phyloP scores from a whole-genome alignment of 805 yeast species.

The Saturnispora ahearnii region DNA sequence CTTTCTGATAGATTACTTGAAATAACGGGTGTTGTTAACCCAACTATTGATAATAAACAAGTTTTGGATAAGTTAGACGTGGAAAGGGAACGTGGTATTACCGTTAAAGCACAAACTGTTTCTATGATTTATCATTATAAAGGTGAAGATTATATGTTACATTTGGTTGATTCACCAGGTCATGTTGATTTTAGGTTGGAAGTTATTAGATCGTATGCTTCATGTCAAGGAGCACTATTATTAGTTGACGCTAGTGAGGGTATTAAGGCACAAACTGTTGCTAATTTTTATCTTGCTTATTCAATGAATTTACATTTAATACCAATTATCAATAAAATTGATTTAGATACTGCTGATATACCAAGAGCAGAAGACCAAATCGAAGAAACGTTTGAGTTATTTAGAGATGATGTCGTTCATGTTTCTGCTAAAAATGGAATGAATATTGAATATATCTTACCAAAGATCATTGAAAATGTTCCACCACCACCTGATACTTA shows the following conservation, averaged over 20 bases:
- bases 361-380: conserved; percentile 76
- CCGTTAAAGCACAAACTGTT: conserved; percentile 95
- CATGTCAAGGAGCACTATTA: conserved; percentile 89
- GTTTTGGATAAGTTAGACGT: conserved; percentile 89
- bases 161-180: conserved; percentile 95
- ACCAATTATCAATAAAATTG: conserved; percentile 90
- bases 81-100: conserved; percentile 92
- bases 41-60: conserved; percentile 62
- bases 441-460: conserved; percentile 70
- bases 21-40: conserved; percentile 77
- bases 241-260: conserved; percentile 95
- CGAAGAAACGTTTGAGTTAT: conserved; percentile 74
- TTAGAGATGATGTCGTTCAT: conserved; percentile 61
- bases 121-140: conserved; percentile 74
- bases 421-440: conserved; percentile 90
- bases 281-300: conserved; percentile 85
- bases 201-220: conserved; percentile 88
- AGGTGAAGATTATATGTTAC: conserved; percentile 70
- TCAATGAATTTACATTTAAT: conserved; percentile 72
- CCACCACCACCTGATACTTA: conserved; percentile 46
- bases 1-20: conserved; percentile 82
- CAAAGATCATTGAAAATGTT: conserved; percentile 71
- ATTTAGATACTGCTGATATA: conserved; percentile 79
- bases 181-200: conserved; percentile 95
- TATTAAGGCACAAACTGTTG: conserved; percentile 97